Evolutionary conservation across 495 filamentous ascomycete genomes (phyloP).

Genomic region (Pyrenula aspistea): DNA sequence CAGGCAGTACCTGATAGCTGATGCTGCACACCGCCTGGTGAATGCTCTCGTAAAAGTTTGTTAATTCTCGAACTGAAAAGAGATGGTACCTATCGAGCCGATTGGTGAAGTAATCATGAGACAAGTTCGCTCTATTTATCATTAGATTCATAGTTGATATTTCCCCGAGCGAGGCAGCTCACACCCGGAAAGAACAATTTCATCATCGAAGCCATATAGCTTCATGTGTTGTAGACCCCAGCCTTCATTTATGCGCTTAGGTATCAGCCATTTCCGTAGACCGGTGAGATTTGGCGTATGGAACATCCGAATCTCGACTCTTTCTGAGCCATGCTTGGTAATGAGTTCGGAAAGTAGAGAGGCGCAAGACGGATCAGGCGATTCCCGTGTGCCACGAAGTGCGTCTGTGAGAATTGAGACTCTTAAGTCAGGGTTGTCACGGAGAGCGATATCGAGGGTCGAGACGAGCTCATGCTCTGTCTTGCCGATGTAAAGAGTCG

Average conservation of each 20-base stretch:
- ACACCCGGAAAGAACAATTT: constrained; percentile 87
- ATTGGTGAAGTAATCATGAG: constrained; percentile 91
- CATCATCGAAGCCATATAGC: constrained; percentile 91
- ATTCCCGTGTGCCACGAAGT: constrained; percentile 82
- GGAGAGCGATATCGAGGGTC: constrained; percentile 64
- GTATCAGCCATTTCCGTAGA: constrained; percentile 67
- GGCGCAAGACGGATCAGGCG: constrained; percentile 77
- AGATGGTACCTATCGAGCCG: constrained; percentile 91
- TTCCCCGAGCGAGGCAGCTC: constrained; percentile 4
- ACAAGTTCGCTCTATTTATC: constrained; percentile 65
- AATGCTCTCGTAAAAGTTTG: constrained; percentile 70
- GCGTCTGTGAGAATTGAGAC: constrained; percentile 91
- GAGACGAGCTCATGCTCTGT: constrained; percentile 81
- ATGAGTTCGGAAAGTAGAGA: constrained; percentile 77
- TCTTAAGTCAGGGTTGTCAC: constrained; percentile 64
- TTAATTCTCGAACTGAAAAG: constrained; percentile 64
- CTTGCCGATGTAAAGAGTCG: constrained; percentile 92
- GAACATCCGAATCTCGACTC: constrained; percentile 94
- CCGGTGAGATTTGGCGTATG: constrained; percentile 95
- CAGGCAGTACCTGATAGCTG: constrained; percentile 66
- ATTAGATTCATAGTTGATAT: background rate
- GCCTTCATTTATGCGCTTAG: constrained; percentile 87
- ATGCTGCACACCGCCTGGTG: constrained; percentile 67
- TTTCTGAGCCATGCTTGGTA: constrained; percentile 65
- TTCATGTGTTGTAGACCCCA: constrained; percentile 99